Base-by-base conservation (phyloP, 1,139 yeast genomes). In the Taiozyma sp. region DNA sequence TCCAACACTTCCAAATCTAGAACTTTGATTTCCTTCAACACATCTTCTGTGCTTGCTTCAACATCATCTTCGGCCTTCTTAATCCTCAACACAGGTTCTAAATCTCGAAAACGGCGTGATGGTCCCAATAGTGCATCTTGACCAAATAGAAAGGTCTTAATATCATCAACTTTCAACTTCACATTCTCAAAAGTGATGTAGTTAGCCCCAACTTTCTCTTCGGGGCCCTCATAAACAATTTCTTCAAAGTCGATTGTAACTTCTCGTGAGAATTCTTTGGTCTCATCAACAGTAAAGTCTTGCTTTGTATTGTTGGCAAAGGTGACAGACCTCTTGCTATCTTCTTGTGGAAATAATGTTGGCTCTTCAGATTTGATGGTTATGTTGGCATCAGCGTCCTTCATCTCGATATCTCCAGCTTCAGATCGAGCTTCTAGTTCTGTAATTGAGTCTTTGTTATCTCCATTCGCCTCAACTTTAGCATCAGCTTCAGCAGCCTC, bases 61-160 rank as follows among this genome's bases (percentile, higher is more conserved):
- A 39, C 8, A 13, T 47, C 47, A 28, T 46, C 45, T 4, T 44
- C 46, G 8, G 43, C 34, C 13, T 45, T 42, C 6, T 41, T 37
- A 7, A 50, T 50, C 11, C 46, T 48, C 19, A 75, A 63, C n/a
- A 82, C 65, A 0, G 84, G 77, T 59, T 80, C 80, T 30, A 77
- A 73, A 46, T 80, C 80, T 49, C 74, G 75, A 56, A 79, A 76
- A 49, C 85, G 70, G 47, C 81, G 68, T 9, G 79, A 70, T 1
- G 79, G 80, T 0, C 83, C 77, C 29, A 74, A 66, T 2, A 74
- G 56, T 11, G 89, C 73, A 50, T 82, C 84, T 4, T 72, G 68
- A 0, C 95, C 96, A 56, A 88, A 74, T 10, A 87, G 62, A 11
- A 74, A 67, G 7, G 71, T 56, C 50, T 79, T 79, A 22, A 81